phyloP scores from a whole-genome alignment of 352 stramenopile genomes.

The Lagenidium sp. region DNA sequence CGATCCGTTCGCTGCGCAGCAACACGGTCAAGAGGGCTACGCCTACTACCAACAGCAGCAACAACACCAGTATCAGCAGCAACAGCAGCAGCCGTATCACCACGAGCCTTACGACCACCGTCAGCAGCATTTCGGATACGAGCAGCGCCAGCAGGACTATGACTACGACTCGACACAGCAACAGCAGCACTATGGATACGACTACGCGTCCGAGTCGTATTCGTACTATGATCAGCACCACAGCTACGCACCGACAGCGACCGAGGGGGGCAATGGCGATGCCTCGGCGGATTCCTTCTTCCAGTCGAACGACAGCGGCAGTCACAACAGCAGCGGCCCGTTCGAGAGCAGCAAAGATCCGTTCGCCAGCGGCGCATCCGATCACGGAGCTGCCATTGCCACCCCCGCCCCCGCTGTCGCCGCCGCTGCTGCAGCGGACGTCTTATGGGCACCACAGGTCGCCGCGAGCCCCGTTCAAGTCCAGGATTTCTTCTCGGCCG shows the following conservation, averaged over 20 bases:
- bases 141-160: conserved; percentile 4
- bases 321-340: background rate
- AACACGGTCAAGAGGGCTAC: conserved; percentile 3
- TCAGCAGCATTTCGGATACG: background rate
- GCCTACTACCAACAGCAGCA: conserved; percentile 1
- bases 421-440: background rate
- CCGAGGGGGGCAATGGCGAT: no score
- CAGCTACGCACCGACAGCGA: no score
- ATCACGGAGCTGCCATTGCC: background rate
- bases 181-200: conserved; percentile 4
- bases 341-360: background rate
- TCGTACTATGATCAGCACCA: background rate
- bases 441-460: no score
- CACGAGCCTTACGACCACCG: background rate
- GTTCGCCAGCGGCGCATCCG: background rate
- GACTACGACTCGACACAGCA: conserved; percentile 1
- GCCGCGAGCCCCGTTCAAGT: no score
- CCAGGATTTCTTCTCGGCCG: conserved; percentile 4
- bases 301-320: conserved; percentile 1
- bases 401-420: background rate
- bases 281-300: conserved; percentile 16
- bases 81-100: conserved; percentile 1
- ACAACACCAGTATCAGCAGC: background rate
- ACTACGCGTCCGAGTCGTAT: conserved; percentile 2
- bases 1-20: conserved; percentile 1